phyloP scores from a whole-genome alignment of 306 rosid genomes.

The Casuarina cunninghamiana region DNA sequence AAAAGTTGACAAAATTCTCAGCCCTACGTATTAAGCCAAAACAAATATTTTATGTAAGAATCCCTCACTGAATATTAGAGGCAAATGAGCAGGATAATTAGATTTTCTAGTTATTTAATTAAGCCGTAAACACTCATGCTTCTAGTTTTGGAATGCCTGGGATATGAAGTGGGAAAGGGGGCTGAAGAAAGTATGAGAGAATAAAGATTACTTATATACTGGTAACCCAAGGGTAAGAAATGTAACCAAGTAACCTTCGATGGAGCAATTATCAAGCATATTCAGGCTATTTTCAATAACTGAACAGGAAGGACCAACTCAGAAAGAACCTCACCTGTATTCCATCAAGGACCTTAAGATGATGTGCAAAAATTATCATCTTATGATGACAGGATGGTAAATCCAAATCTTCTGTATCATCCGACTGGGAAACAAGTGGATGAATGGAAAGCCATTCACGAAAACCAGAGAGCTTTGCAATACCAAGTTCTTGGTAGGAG shows the following conservation, averaged over 20 bases:
- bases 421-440: conserved; percentile 63
- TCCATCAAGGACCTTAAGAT: conserved; percentile 88
- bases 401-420: conserved; percentile 44
- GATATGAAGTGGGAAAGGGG: not conserved
- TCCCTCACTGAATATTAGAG: not conserved
- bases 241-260: not conserved
- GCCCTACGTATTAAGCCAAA: not conserved
- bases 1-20: not conserved
- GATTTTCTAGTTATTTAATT: not conserved
- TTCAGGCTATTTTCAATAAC: conserved; percentile 10
- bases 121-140: not conserved
- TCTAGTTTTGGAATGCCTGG: not conserved
- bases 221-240: not conserved
- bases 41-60: not conserved
- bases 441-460: conserved; percentile 89
- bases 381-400: conserved; percentile 49
- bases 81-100: not conserved
- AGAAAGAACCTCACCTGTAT: conserved; percentile 61
- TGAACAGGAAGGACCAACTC: conserved; percentile 25
- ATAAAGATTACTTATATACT: not conserved
- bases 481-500: conserved; percentile 77
- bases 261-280: not conserved
- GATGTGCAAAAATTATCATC: conserved; percentile 94
- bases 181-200: not conserved
- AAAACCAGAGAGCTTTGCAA: conserved; percentile 89